phyloP scores from a whole-genome alignment of 257 asterid genomes.

The Misopates orontium region DNA sequence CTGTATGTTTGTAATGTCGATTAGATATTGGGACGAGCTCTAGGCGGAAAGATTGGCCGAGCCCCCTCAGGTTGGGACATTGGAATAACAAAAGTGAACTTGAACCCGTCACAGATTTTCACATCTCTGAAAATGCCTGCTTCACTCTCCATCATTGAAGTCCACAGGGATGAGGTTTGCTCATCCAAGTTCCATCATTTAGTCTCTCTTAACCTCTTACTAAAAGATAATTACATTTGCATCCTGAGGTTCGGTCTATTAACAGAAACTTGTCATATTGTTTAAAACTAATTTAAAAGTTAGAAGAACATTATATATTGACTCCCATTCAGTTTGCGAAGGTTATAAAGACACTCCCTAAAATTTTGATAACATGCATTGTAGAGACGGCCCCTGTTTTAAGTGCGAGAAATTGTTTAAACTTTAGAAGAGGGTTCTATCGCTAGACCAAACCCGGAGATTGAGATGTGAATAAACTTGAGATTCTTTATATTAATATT shows the following conservation, averaged over 20 bases:
- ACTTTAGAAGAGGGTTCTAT: too few relatives aligned
- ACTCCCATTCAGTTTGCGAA: too few relatives aligned
- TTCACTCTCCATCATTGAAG: conserved; percentile 60
- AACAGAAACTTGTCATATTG: background rate
- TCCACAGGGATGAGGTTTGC: conserved; percentile 89
- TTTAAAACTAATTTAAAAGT: too few relatives aligned
- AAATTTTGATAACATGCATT: too few relatives aligned
- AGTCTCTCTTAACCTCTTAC: background rate
- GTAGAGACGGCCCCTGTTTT: too few relatives aligned
- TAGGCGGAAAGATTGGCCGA: conserved; percentile 79
- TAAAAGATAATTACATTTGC: background rate
- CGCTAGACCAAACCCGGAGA: too few relatives aligned
- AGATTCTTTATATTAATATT: too few relatives aligned
- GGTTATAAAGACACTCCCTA: too few relatives aligned
- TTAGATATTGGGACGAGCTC: conserved; percentile 77
- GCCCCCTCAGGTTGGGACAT: conserved; percentile 85
- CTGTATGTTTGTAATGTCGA: background rate
- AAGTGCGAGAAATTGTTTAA: too few relatives aligned
- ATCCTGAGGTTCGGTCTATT: background rate
- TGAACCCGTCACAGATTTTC: conserved; percentile 57
- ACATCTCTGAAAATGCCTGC: conserved; percentile 56
- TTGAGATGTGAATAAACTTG: too few relatives aligned
- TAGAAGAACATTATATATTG: too few relatives aligned
- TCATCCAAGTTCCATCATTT: background rate
- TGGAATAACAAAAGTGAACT: conserved; percentile 57